Conservation (phyloP, 352 stramenopile species). For the Phytophthora idaei region DNA sequence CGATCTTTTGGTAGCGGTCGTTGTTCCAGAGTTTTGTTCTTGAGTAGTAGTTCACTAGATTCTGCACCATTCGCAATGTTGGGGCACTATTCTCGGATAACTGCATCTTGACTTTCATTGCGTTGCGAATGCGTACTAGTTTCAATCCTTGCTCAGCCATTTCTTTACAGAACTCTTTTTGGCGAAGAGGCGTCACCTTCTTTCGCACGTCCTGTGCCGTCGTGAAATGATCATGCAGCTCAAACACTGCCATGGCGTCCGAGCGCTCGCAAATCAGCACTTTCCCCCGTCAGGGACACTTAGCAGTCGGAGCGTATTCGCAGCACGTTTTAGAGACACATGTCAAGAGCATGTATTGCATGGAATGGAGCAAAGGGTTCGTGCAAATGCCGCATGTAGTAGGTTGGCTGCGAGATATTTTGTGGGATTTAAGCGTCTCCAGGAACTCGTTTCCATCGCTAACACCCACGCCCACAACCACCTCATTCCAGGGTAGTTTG, state of each 20-base stretch:
- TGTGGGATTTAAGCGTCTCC: not conserved
- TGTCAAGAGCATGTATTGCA: not conserved
- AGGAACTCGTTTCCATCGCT: not conserved
- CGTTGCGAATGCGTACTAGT: not conserved
- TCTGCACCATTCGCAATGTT: not conserved
- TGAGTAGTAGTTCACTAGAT: not conserved
- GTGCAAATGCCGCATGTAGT: not conserved
- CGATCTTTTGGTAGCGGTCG: not conserved
- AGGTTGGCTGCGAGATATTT: not conserved
- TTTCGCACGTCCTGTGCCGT: not conserved
- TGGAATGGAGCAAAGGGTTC: not conserved
- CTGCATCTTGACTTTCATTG: conserved; percentile 1
- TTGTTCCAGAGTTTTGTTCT: not conserved
- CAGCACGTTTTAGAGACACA: not conserved
- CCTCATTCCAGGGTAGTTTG: not conserved
- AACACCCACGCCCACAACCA: not conserved
- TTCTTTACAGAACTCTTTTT: not conserved
- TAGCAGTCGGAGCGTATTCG: not conserved
- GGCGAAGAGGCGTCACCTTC: not conserved
- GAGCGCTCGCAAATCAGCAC: not conserved
- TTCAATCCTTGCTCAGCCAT: not conserved
- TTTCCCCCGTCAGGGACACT: not conserved
- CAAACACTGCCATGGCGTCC: not conserved
- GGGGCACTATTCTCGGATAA: not conserved
- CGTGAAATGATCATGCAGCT: not conserved